These are phyloP conservation scores for Clonostachys rhizophaga DNA, from an alignment of 2,329 filamentous ascomycete species.

Conservation along the genomic window DNA sequence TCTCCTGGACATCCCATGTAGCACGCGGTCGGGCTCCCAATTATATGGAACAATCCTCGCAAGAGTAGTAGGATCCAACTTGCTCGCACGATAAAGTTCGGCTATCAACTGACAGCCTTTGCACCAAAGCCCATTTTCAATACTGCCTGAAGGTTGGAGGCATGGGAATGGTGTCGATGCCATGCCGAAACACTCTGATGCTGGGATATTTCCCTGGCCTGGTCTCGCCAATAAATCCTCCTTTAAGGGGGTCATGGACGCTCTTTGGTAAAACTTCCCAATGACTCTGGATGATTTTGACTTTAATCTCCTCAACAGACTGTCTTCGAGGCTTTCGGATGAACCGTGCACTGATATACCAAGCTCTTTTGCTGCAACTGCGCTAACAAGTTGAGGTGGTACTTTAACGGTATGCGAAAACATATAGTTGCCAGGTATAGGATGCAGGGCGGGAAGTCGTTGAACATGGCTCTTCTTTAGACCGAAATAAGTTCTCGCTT, in stretches of 20 bases:
- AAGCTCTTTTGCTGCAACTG: conserved; percentile 1
- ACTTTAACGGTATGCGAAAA: background rate
- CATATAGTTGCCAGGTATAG: background rate
- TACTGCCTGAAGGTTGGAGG: background rate
- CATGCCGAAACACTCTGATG: conserved; percentile 3
- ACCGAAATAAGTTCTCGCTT: background rate
- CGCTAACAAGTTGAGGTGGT: conserved; percentile 2
- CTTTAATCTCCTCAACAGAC: background rate
- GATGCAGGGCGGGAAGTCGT: background rate
- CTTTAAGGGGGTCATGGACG: background rate
- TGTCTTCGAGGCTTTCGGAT: background rate
- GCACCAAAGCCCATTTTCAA: conserved; percentile 3
- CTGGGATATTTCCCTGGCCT: background rate
- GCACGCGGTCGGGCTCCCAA: background rate
- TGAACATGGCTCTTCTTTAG: background rate
- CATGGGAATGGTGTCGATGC: conserved; percentile 4
- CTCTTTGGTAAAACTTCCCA: conserved; percentile 1
- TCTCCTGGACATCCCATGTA: background rate
- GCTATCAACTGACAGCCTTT: conserved; percentile 1
- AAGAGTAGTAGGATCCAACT: background rate
- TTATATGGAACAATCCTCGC: background rate
- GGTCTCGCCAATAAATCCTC: background rate
- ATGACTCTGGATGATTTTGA: background rate
- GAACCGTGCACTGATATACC: conserved; percentile 1
- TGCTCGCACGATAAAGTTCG: background rate